Conservation (phyloP, 306 rosid species). For the Corylus heterophylla region DNA sequence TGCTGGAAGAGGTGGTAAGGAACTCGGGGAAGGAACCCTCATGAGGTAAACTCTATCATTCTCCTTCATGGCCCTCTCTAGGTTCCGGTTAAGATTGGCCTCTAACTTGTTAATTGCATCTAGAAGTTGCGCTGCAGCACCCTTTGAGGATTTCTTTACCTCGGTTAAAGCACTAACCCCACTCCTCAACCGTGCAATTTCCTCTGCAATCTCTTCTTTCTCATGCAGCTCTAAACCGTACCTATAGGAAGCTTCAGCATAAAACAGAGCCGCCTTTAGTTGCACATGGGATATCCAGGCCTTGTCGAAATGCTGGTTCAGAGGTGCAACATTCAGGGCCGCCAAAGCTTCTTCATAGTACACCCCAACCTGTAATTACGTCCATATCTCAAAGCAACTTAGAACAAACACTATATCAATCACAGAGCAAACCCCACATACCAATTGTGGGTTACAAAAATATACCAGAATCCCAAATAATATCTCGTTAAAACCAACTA, state of each 20-base stretch:
- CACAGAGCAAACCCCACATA: background rate
- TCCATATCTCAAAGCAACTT: conserved; percentile 24
- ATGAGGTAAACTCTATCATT: conserved; percentile 95
- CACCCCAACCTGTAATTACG: conserved; percentile 69
- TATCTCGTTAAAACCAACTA: background rate
- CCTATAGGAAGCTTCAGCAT: conserved; percentile 87
- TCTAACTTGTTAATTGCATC: conserved; percentile 84
- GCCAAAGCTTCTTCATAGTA: conserved; percentile 95
- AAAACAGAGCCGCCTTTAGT: conserved; percentile 78
- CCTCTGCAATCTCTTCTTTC: conserved; percentile 92
- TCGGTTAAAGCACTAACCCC: conserved; percentile 63
- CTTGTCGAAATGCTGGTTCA: conserved; percentile 86
- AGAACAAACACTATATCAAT: conserved; percentile 13
- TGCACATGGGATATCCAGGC: conserved; percentile 90
- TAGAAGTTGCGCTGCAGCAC: conserved; percentile 83
- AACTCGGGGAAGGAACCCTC: conserved; percentile 81
- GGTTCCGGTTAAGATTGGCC: conserved; percentile 71
- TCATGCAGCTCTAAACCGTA: conserved; percentile 84
- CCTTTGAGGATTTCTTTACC: conserved; percentile 69
- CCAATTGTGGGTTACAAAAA: background rate
- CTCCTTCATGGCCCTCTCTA: conserved; percentile 96
- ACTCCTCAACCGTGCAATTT: conserved; percentile 78
- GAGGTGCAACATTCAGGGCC: conserved; percentile 66
- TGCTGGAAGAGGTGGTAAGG: conserved; percentile 73
- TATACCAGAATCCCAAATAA: background rate